Base-by-base conservation (phyloP, 2,329 filamentous ascomycete genomes). In the Phialophora expanda region DNA sequence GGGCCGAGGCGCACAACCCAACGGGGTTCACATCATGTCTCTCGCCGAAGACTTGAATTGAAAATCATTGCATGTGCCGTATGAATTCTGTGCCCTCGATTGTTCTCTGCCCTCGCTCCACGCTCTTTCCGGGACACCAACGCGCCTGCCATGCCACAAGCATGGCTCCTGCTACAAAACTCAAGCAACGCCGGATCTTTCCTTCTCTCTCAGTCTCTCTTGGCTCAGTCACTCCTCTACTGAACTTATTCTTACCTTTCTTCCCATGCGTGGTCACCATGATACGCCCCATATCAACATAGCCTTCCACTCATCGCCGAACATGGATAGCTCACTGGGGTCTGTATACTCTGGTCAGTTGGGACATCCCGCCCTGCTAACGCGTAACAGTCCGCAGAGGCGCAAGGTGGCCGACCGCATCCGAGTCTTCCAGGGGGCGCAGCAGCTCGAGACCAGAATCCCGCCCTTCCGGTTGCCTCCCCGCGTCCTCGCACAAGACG, bases 381-480 rank as follows among this genome's bases (percentile, higher is more conserved):
- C 48, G 7, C 24, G 41, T 30, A 8, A 26, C 44, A 70, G 65
- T 55, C 60, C 61, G 46, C 69, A 65, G 55, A 51, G 55, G 65
- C 70, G 70, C 58, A 71, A 69, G 32, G 72, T 72, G 11, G 67
- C 71, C 44, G 66, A 64, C 34, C 68, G 71, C n/a, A 66, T 72
- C 44, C 70, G 67, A 60, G 69, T 65, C 17, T 71, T 73, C 24
- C 72, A 73, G 56, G 64, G 65, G 38, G 61, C 54, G 17, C 64
- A 62, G 57, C 57, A 54, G 22, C 59, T 55, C 50, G 57, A 68
- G 38, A 44, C 57, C 30, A 55, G 38, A 38, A 61, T 63, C 30
- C 63, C 63, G 20, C 53, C 60, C 4, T 60, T 65, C 46, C 32
- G 60, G 22, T 60, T 50, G 34, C 41, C 56, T 12, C 65, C 59